Base-by-base conservation (phyloP, 2,329 filamentous ascomycete species). In the Penicillium sp. region DNA sequence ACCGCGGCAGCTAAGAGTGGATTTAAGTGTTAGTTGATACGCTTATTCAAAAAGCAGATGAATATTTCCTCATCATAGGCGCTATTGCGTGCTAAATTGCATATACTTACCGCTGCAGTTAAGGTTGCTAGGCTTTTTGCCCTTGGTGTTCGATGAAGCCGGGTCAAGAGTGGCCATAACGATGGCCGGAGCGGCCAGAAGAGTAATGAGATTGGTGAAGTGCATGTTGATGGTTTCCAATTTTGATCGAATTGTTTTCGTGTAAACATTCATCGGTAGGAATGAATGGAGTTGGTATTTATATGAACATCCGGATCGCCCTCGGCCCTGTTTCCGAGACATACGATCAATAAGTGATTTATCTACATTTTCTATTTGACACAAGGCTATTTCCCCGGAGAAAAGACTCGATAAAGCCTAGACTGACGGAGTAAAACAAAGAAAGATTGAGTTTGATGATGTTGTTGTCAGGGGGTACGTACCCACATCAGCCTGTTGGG, bases 111-210 rank as follows among this genome's bases (percentile, higher is more conserved):
- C 62, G 21, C 50, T 58, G 61, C 72, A 74, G 55, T 64, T 69
- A 3, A 60, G 39, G 7, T 46, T 67, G 1, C 43, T 48, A 0
- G 71, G 71, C 40, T 64, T 72, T 50, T 71, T 69, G 34, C 70
- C 70, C 55, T 74, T 66, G 7, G 69, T 73, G 63, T 74, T 74
- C 7, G 72, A 71, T 0, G 62, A 65, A 13, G 67, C 66, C 1
- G 71, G 70, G 28, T 73, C 65, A 7, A 74, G 65, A 14, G 72
- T 74, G 6, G 65, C 65, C 2, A 51, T 34, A 2, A 63, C 61
- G 21, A 65, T 39, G n/a, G 46, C 52, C 1, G 60, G 58, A 19
- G 44, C 21, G 18, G 61, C 55, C 19, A 63, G 24, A 1, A 63
- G n/a, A 16, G 53, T n/a, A 10, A 60, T n/a, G 21, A 59, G 36